Percentiles rank a stretch among this genome's conserved stretches.
Conservation (phyloP, 1,284 basidiomycete genomes). For the Ustilago nuda region DNA sequence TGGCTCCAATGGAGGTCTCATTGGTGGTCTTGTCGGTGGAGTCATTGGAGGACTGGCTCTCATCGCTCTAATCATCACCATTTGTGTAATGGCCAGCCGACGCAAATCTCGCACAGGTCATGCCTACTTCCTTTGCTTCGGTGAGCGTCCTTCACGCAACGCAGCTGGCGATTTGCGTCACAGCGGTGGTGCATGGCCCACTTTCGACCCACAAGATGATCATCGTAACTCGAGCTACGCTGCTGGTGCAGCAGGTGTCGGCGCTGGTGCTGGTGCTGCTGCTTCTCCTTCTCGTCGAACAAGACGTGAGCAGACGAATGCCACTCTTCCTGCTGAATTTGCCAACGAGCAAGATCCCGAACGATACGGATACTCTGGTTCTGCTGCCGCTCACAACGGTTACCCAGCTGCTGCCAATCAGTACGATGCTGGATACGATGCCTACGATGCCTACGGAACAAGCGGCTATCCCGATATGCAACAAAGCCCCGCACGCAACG, state of each 20-base stretch:
- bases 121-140: slow-evolving; percentile 62
- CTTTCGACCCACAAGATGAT: slow-evolving; percentile 53
- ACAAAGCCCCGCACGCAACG: slow-evolving; percentile 12
- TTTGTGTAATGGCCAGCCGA: slow-evolving; percentile 42
- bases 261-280: slow-evolving; percentile 27
- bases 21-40: slow-evolving; percentile 62
- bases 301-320: slow-evolving; percentile 32
- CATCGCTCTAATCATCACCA: slow-evolving; percentile 44
- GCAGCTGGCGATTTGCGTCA: slow-evolving; percentile 35
- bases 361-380: slow-evolving; percentile 29
- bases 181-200: slow-evolving; percentile 56
- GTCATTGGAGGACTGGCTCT: slow-evolving; percentile 57
- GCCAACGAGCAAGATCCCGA: slow-evolving; percentile 51
- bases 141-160: slow-evolving; percentile 40
- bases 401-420: slow-evolving; percentile 8
- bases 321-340: slow-evolving; percentile 50
- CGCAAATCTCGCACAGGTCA: slow-evolving; percentile 54
- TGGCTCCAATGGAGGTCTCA: slow-evolving; percentile 54
- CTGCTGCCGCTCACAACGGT: slow-evolving; percentile 26
- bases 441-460: slow-evolving; percentile 28
- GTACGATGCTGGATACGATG: slow-evolving; percentile 24
- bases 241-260: slow-evolving; percentile 13
- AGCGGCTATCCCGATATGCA: slow-evolving; percentile 42
- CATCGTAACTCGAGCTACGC: slow-evolving; percentile 20
- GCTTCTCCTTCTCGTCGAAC: slow-evolving; percentile 32